phyloP scores from a whole-genome alignment of 192 early-diverging fungal genomes.

The Coemansia sp. region DNA sequence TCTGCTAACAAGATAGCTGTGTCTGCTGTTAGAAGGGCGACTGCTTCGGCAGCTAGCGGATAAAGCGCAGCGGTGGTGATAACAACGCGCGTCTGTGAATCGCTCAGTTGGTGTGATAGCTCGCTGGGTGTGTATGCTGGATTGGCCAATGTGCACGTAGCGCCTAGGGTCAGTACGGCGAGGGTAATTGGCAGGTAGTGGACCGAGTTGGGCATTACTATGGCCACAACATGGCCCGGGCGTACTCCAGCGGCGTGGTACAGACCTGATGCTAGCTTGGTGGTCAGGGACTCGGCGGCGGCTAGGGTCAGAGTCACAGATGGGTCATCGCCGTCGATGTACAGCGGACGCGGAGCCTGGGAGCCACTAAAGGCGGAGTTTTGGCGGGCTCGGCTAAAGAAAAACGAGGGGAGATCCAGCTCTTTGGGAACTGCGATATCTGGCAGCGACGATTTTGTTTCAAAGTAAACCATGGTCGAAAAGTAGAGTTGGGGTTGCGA shows the following conservation, averaged over 20 bases:
- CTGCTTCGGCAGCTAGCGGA: conserved; percentile 15
- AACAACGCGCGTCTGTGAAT: conserved; percentile 63
- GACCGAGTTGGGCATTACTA: conserved; percentile 49
- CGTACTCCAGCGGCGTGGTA: conserved; percentile 55
- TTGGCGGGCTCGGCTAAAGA: conserved; percentile 9
- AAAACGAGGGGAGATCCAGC: conserved; percentile 14
- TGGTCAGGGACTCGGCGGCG: conserved; percentile 13
- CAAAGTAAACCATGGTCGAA: background rate
- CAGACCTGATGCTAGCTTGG: conserved; percentile 28
- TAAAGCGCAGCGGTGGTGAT: conserved; percentile 54
- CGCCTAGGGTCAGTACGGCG: conserved; percentile 61
- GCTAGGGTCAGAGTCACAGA: conserved; percentile 6
- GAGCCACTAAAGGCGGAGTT: background rate
- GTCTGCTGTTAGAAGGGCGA: background rate
- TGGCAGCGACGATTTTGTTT: conserved; percentile 1
- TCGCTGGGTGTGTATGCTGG: conserved; percentile 79
- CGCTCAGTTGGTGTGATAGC: conserved; percentile 72
- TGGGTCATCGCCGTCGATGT: conserved; percentile 8
- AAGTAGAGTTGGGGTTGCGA: background rate
- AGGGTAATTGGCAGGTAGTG: conserved; percentile 62
- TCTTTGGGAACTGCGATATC: conserved; percentile 4
- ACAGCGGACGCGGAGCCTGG: conserved; percentile 14
- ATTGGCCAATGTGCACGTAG: conserved; percentile 70
- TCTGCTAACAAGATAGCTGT: conserved; percentile 33
- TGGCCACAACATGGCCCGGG: conserved; percentile 67